Percentiles rank a stretch among this genome's conserved stretches.
Conservation (phyloP, 495 filamentous ascomycete genomes). For the Elasticomyces elasticus region DNA sequence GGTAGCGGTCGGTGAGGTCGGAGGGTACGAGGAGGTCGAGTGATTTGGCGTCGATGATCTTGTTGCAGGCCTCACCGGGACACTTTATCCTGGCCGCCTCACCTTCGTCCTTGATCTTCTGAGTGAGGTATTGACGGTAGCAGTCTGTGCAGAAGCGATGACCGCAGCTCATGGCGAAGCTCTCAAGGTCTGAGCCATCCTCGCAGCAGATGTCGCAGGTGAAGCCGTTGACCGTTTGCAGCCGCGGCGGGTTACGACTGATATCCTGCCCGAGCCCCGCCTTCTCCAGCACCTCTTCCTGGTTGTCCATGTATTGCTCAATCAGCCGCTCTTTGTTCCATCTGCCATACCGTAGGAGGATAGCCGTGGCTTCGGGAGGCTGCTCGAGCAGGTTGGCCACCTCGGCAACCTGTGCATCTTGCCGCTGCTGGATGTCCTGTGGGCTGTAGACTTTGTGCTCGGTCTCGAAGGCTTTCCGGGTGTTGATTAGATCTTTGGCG, state of each 20-base stretch:
- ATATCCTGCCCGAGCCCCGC: slow-evolving; percentile 66
- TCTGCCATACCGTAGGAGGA: slow-evolving; percentile 73
- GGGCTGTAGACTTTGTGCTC: slow-evolving; percentile 73
- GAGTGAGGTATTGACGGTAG: slow-evolving; percentile 78
- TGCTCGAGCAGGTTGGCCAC: slow-evolving; percentile 81
- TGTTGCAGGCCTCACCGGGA: slow-evolving; percentile 74
- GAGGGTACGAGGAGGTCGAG: slow-evolving; percentile 69
- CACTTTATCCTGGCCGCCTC: slow-evolving; percentile 93
- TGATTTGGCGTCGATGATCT: slow-evolving; percentile 84
- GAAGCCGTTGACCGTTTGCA: slow-evolving; percentile 65
- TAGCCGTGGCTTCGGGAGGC: slow-evolving; percentile 76
- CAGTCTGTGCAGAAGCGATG: slow-evolving; percentile 94
- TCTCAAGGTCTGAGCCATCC: slow-evolving; percentile 66
- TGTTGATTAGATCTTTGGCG: slow-evolving; percentile 64
- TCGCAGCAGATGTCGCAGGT: slow-evolving; percentile 94
- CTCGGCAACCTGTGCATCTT: slow-evolving; percentile 75
- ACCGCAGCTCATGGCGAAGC: slow-evolving; percentile 89
- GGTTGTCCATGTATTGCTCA: slow-evolving; percentile 85
- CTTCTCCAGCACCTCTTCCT: slow-evolving; percentile 66
- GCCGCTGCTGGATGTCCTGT: slow-evolving; percentile 66
- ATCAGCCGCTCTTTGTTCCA: slow-evolving; percentile 96
- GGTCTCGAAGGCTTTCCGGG: slow-evolving; percentile 70
- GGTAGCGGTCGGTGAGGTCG: slow-evolving; percentile 69
- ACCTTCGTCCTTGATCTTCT: slow-evolving; percentile 90
- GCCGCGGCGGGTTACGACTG: slow-evolving; percentile 53